Base-by-base conservation (phyloP, 805 yeast genomes). In the Candida maltosa region DNA sequence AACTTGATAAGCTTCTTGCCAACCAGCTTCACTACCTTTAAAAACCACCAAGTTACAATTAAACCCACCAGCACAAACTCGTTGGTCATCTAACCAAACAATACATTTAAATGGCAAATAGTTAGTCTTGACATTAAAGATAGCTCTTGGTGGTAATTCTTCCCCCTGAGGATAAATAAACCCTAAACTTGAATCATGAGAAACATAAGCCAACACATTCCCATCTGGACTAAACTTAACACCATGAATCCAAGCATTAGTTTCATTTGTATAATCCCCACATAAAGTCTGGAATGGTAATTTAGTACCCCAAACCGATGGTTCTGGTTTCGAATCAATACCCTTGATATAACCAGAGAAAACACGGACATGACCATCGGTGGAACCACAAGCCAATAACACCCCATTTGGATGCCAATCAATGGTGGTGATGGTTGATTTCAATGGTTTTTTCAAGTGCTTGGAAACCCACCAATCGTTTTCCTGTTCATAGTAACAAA, bases 401-500 rank as follows among this genome's bases (percentile, higher is more conserved):
- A 93, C 94, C 49, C 80, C 82, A 62, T 93, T 93, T 38, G 87
- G 89, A 58, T 93, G 97, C 98, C 98, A 89, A 45, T 81, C 81
- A 37, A 91, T 70, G 30, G 84, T 71, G 46, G 89, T 72, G 47
- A 89, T 75, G 21, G 97, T 87, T 8, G 96, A 83, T 58, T 83
- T 81, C 50, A 93, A 70, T n/a, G 97, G 96, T 62, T 86, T 87
- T 69, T 89, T 89, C 62, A 93, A 83, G 65, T 91, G 98, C 62
- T 91, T 91, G 10, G 97, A 87, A 34, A 93, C 89, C 99, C 99
- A 93, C 99, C 99, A 93, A 58, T 93, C 96, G 59, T 91, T 93
- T 51, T 88, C 96, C 43, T 73, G 84, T 64, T 93, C 98, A 58
- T 84, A 93, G 65, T 89, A 93, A 68, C 98, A 93, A 32, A 93